These are phyloP conservation scores for Saprolegnia diclina DNA, from an alignment of 352 stramenopile species.

Conservation along the genomic window DNA sequence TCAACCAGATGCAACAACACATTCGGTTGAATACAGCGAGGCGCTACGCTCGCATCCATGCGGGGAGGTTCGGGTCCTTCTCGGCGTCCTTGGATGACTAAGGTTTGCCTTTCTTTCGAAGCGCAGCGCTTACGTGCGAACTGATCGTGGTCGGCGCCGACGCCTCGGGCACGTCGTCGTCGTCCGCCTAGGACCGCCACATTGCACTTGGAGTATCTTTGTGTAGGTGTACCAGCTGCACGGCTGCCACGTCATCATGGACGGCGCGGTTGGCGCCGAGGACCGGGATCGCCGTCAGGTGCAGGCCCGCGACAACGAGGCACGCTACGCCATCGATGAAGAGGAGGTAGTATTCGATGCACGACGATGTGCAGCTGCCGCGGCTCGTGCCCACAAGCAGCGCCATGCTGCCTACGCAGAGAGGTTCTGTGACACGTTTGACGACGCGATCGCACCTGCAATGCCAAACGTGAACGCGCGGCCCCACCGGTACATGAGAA, in stretches of 20 bases:
- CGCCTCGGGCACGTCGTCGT: neutral
- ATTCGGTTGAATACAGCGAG: neutral
- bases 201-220: neutral
- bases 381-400: constrained; percentile 9
- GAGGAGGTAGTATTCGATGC: constrained; percentile 8
- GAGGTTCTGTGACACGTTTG: neutral
- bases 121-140: neutral
- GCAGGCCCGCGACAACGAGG: neutral
- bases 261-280: constrained; percentile 8
- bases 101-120: neutral
- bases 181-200: neutral
- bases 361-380: neutral
- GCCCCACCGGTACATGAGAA: constrained; percentile 63
- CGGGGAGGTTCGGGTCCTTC: constrained; percentile 13
- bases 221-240: neutral
- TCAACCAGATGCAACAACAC: neutral
- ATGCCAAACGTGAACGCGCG: constrained; percentile 46
- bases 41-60: constrained; percentile 16
- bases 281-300: neutral
- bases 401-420: constrained; percentile 9
- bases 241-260: neutral
- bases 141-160: neutral
- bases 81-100: neutral
- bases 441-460: constrained; percentile 32
- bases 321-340: constrained; percentile 5